Evolutionary conservation across 257 asterid genomes (phyloP).

Genomic region (Salvia rosmarinus): DNA sequence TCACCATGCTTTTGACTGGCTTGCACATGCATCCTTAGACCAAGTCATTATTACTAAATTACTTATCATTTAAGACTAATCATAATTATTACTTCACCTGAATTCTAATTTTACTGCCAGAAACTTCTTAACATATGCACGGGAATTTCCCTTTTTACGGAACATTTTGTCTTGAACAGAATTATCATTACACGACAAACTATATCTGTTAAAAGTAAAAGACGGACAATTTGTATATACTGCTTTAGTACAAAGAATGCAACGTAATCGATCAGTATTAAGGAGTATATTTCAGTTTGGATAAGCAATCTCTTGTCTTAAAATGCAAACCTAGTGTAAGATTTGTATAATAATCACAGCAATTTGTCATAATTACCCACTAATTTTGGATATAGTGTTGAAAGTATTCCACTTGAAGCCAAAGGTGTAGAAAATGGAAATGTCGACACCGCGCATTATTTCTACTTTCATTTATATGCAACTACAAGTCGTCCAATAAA

Average conservation of each 20-base stretch:
- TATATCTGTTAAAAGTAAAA: too few species aligned
- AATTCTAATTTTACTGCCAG: too few species aligned
- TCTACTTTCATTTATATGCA: too few species aligned
- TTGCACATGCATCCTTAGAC: not conserved
- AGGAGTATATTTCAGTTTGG: not conserved
- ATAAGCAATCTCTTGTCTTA: not conserved
- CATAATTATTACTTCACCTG: too few species aligned
- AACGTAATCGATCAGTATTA: too few species aligned
- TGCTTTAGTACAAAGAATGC: not conserved
- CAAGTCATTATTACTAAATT: not conserved
- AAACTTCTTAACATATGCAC: too few species aligned
- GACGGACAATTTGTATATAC: too few species aligned
- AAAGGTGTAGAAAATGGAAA: slow-evolving; percentile 28
- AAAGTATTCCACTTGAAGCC: not conserved
- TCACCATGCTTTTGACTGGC: slow-evolving; percentile 7
- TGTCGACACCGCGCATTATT: slow-evolving; percentile 42
- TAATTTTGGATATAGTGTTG: slow-evolving; percentile 8
- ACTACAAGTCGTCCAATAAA: not conserved
- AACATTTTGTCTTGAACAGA: too few species aligned
- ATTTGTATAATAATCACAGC: not conserved
- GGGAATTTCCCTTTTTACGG: too few species aligned
- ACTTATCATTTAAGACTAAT: not conserved
- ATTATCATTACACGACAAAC: too few species aligned
- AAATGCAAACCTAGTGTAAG: too few species aligned
- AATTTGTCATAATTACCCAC: not conserved